These are phyloP conservation scores for Ochetophila trinervis DNA, from an alignment of 306 rosid species.

Conservation along the genomic window DNA sequence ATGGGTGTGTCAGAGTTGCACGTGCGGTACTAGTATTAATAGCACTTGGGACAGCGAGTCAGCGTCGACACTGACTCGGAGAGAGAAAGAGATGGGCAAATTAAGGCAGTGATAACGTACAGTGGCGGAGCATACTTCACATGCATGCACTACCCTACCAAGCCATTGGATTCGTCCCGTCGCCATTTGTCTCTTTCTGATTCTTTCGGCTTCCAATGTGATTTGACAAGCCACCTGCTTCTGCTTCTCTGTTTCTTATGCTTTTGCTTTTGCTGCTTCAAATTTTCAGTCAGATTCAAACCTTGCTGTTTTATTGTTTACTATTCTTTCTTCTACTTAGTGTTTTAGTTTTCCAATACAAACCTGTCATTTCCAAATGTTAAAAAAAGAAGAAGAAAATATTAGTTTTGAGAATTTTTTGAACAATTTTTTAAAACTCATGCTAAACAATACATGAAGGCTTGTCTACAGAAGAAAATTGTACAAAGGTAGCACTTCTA, in stretches of 20 bases:
- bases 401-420: no score
- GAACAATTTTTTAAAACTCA: no score
- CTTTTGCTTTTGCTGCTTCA: neutral
- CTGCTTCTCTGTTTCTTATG: no score
- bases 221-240: conserved; percentile 4
- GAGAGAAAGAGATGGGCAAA: neutral
- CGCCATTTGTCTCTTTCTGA: neutral
- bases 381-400: no score
- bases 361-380: no score
- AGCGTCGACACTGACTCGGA: conserved; percentile 13
- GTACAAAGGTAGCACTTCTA: no score
- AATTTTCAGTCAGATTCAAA: neutral
- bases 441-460: no score
- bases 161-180: neutral
- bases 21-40: conserved; percentile 20
- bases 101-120: no score
- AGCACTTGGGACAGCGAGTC: neutral
- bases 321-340: no score
- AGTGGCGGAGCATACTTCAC: conserved; percentile 13
- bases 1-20: conserved; percentile 32
- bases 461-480: no score
- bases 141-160: neutral
- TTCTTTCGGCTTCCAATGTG: neutral
- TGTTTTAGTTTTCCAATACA: no score
- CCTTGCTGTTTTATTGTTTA: neutral